Base-by-base conservation (phyloP, 306 rosid genomes). In the Morella rubra region DNA sequence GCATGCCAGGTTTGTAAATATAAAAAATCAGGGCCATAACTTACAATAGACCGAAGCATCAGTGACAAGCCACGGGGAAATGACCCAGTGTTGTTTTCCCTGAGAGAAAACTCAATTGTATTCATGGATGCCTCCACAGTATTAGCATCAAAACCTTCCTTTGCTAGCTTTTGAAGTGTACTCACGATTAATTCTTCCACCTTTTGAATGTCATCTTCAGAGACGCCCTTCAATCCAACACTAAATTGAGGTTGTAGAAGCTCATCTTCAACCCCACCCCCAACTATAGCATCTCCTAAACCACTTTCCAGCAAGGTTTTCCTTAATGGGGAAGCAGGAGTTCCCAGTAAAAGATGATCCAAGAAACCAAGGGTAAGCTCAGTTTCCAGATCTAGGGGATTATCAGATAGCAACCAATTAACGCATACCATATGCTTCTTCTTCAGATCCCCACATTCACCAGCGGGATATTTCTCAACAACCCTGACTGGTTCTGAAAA, bases 61-160 rank as follows among this genome's bases (percentile, higher is more conserved):
- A 95, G 88, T 41, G 98, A 94, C 89, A 94, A 85, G 50, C 98
- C 97, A 50, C 97, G 92, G 54, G 98, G 98, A 90, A 88, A 95
- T 86, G 99, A 95, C 73, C 99, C 99, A 5, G 96, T 95, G 84
- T 95, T 95, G 88, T 95, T 95, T 86, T 95, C 99, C 84, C 97
- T 87, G 40, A 95, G 93, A 79, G 98, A 92, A 86, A 95, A 95
- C 81, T 95, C 99, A 87, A 95, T 95, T 16, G 99, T 95, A 84
- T 95, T 95, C 99, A 92, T 92, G 79, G 98, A 95, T 81, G 99
- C 99, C 89, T 95, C 99, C 72, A 95, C 90, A 22, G 98, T 93
- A 77, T 87, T 92, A 55, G 86, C 81, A 70, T 95, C 97, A 67
- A 95, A 95, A 72, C 99, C 97, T 80, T 95, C 96, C 74, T 95